A percentile compares a stretch with the other conserved stretches of the same genome.
These are phyloP conservation scores for Hymenoscyphus linearis DNA, from an alignment of 2,329 filamentous ascomycete species.

Conservation along the genomic window DNA sequence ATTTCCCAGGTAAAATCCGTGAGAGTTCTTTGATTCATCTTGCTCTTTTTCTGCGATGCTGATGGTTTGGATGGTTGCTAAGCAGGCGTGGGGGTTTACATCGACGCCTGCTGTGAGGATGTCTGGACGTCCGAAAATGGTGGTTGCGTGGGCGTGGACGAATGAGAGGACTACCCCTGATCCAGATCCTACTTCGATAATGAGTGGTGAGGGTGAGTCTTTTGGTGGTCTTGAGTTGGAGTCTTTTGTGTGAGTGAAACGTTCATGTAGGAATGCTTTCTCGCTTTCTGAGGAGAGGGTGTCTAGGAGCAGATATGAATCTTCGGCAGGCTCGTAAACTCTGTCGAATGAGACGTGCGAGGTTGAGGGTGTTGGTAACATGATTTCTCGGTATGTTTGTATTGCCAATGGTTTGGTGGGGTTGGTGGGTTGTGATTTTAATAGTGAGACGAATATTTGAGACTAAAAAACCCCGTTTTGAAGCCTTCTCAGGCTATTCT, in stretches of 20 bases:
- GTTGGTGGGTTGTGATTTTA: not conserved
- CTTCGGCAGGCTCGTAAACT: constrained; percentile 93
- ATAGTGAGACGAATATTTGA: constrained; percentile 1
- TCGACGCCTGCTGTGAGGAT: constrained; percentile 74
- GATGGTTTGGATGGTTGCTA: constrained; percentile 68
- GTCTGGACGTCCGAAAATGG: constrained; percentile 66
- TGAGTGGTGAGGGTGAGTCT: constrained; percentile 47
- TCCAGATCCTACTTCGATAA: constrained; percentile 84
- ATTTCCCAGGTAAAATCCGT: constrained; percentile 57
- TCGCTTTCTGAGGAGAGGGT: constrained; percentile 62
- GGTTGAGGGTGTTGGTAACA: constrained; percentile 92
- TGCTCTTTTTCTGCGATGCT: constrained; percentile 39
- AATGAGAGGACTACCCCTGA: constrained; percentile 95
- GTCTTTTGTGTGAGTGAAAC: constrained; percentile 9
- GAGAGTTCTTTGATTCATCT: constrained; percentile 30
- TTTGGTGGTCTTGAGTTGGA: constrained; percentile 3
- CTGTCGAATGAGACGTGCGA: constrained; percentile 83
- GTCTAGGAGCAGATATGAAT: constrained; percentile 91
- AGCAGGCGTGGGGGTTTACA: constrained; percentile 78
- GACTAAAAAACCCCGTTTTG: not conserved
- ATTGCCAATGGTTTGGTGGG: not conserved
- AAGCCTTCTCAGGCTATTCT: not conserved
- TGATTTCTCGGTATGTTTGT: constrained; percentile 34
- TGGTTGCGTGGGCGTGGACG: constrained; percentile 65
- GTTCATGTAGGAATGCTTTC: constrained; percentile 24